These are phyloP conservation scores for Curvularia spicifera DNA, from an alignment of 2,329 filamentous ascomycete species.

Conservation along the genomic window DNA sequence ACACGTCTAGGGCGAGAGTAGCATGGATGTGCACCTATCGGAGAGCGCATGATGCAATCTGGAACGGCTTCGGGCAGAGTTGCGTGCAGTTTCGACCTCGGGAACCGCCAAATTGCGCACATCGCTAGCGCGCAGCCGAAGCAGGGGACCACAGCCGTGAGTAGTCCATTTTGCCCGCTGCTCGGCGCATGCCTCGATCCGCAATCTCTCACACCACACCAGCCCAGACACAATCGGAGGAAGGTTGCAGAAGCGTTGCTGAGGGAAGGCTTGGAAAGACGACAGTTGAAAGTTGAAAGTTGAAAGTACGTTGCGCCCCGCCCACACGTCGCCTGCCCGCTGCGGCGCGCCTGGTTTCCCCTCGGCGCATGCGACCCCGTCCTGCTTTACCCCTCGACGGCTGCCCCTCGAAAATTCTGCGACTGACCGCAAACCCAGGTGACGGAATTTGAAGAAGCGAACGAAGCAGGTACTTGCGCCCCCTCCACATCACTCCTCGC, in stretches of 20 bases:
- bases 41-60: constrained; percentile 21
- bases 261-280: constrained; percentile 51
- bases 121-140: constrained; percentile 30
- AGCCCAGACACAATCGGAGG: constrained; percentile 34
- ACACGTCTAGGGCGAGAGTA: constrained; percentile 22
- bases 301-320: constrained; percentile 37
- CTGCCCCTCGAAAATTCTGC: constrained; percentile 36
- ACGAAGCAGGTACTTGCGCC: constrained; percentile 39
- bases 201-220: constrained; percentile 32
- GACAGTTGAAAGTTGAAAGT: constrained; percentile 31
- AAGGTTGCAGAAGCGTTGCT: constrained; percentile 50
- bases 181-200: constrained; percentile 29
- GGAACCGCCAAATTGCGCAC: constrained; percentile 35
- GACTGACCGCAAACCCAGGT: constrained; percentile 41
- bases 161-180: constrained; percentile 35
- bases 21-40: constrained; percentile 15
- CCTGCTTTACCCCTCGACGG: constrained; percentile 35
- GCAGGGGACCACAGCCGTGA: constrained; percentile 31
- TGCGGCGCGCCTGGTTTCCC: constrained; percentile 15
- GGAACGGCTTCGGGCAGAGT: constrained; percentile 20
- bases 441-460: constrained; percentile 41
- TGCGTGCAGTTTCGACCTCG: constrained; percentile 31
- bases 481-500: neutral
- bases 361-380: constrained; percentile 33
- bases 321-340: neutral